Evolutionary conservation across 2,329 filamentous ascomycete species (phyloP).

Genomic region (Colletotrichum theobromicola): DNA sequence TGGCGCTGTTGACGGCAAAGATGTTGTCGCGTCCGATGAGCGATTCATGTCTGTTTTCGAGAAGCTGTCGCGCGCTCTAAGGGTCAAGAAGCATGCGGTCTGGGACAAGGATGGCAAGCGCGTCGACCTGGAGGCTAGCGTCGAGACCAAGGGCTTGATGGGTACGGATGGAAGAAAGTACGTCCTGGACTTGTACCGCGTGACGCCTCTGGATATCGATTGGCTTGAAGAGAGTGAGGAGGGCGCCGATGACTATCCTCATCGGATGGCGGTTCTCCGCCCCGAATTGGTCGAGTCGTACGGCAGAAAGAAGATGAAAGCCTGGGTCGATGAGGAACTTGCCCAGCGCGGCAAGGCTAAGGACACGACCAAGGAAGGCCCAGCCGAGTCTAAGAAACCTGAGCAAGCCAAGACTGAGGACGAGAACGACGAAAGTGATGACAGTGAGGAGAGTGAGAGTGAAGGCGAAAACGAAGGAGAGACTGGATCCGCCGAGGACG

Average conservation of each 20-base stretch:
- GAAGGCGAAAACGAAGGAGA: constrained; percentile 38
- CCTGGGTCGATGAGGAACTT: constrained; percentile 84
- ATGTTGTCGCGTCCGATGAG: constrained; percentile 89
- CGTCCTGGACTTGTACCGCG: constrained; percentile 93
- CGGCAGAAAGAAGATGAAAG: constrained; percentile 83
- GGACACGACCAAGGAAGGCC: constrained; percentile 30
- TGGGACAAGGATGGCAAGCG: constrained; percentile 96
- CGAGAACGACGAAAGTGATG: constrained; percentile 25
- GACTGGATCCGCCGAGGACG: constrained; percentile 35
- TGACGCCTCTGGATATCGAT: constrained; percentile 87
- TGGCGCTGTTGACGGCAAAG: constrained; percentile 95
- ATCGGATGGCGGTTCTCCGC: constrained; percentile 93
- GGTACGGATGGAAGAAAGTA: constrained; percentile 97
- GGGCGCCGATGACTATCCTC: constrained; percentile 71
- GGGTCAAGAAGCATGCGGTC: constrained; percentile 92
- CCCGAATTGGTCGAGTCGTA: constrained; percentile 89
- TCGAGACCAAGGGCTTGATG: constrained; percentile 97
- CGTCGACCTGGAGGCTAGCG: constrained; percentile 91
- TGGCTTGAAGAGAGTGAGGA: constrained; percentile 81
- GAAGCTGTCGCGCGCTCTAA: constrained; percentile 88
- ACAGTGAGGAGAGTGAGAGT: constrained; percentile 31
- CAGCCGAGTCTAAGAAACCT: constrained; percentile 1
- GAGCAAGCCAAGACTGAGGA: constrained; percentile 27
- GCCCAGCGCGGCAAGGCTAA: constrained; percentile 61
- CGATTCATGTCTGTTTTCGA: constrained; percentile 84